phyloP scores from a whole-genome alignment of 768 basidiomycete species.

The Guyanaporus albipodus region DNA sequence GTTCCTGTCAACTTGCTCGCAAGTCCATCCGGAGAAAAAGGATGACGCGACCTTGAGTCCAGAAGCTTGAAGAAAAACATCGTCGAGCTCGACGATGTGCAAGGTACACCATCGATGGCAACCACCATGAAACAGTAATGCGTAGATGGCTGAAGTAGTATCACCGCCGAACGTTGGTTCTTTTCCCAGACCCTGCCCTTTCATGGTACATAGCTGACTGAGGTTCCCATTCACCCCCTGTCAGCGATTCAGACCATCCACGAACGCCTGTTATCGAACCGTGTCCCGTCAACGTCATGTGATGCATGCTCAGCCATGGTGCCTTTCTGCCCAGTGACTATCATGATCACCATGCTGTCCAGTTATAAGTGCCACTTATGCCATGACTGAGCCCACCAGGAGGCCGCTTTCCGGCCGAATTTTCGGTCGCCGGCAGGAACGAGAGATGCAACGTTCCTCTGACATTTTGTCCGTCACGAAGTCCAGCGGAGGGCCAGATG shows the following conservation, averaged over 20 bases:
- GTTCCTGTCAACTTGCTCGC: background rate
- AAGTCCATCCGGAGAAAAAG: background rate
- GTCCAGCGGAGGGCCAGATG: background rate
- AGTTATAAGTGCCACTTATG: background rate
- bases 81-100: background rate
- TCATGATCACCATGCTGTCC: background rate
- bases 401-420: constrained; percentile 4
- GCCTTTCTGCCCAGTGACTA: background rate
- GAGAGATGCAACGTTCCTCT: background rate
- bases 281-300: too few species aligned
- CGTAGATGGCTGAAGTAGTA: background rate
- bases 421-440: constrained; percentile 10
- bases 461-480: background rate
- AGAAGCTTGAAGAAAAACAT: background rate
- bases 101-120: background rate
- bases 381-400: background rate
- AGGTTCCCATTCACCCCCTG: background rate
- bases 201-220: background rate
- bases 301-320: background rate
- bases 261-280: too few species aligned
- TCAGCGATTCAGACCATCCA: background rate
- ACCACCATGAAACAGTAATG: background rate
- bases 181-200: background rate
- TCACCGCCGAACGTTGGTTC: background rate
- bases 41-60: too few species aligned